phyloP scores from a whole-genome alignment of 2,329 filamentous ascomycete genomes.

The Rutstroemia sp. region DNA sequence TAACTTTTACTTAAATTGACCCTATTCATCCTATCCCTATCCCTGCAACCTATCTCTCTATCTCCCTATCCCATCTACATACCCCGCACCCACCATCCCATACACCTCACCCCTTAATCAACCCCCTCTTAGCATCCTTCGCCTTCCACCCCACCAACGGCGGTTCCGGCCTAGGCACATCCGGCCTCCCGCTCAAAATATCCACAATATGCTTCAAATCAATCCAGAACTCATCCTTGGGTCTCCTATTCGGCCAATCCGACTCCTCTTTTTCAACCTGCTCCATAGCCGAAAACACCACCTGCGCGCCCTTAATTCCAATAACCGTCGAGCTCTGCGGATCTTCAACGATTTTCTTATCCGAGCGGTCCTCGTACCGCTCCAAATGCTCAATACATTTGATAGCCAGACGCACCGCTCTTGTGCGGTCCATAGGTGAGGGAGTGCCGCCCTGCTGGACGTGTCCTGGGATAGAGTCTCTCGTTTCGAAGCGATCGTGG shows the following conservation, averaged over 20 bases:
- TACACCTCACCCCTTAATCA: neutral
- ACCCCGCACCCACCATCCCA: no score
- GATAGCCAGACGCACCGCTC: conserved; percentile 85
- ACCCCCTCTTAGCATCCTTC: conserved; percentile 12
- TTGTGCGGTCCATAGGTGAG: conserved; percentile 90
- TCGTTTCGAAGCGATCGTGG: conserved; percentile 83
- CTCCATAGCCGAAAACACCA: conserved; percentile 80
- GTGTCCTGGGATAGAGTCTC: conserved; percentile 86
- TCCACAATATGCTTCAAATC: conserved; percentile 75
- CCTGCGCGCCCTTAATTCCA: conserved; percentile 81
- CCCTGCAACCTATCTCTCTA: neutral
- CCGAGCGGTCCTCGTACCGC: conserved; percentile 57
- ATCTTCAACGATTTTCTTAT: conserved; percentile 64
- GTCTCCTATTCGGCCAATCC: conserved; percentile 86
- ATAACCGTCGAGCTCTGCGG: conserved; percentile 73
- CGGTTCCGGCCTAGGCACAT: conserved; percentile 37
- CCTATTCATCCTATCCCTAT: no score
- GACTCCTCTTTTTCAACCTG: conserved; percentile 77
- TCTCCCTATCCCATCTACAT: neutral
- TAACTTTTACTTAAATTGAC: no score
- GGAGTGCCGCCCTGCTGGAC: conserved; percentile 92
- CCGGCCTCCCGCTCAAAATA: conserved; percentile 67
- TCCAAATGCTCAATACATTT: conserved; percentile 93
- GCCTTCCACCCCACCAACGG: conserved; percentile 33
- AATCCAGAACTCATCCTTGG: conserved; percentile 80